Conservation (phyloP, 352 stramenopile genomes). For the Phytophthora foliorum region DNA sequence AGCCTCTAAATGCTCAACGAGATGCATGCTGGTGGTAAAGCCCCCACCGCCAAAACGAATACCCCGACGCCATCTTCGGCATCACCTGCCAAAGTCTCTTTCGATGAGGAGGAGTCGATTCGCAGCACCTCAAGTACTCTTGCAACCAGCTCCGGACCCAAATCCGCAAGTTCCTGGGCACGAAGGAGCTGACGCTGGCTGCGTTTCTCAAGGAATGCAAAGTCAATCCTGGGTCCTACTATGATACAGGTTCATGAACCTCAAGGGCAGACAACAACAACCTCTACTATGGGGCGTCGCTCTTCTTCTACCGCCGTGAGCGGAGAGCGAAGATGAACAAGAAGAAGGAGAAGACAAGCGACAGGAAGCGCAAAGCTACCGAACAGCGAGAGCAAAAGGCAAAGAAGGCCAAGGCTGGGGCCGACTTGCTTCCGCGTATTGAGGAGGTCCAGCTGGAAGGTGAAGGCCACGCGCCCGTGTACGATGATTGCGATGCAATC, state of each 20-base stretch:
- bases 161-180: slow-evolving; percentile 51
- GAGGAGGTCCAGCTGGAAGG: slow-evolving; percentile 39
- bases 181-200: slow-evolving; percentile 55
- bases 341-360: slow-evolving; percentile 18
- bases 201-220: slow-evolving; percentile 45
- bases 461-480: slow-evolving; percentile 46
- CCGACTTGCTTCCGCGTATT: slow-evolving; percentile 44
- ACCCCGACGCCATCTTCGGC: not conserved
- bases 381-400: slow-evolving; percentile 16
- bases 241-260: slow-evolving; percentile 56
- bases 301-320: slow-evolving; percentile 51
- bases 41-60: not conserved
- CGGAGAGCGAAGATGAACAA: slow-evolving; percentile 15
- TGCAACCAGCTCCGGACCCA: slow-evolving; percentile 51
- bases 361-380: slow-evolving; percentile 26
- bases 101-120: slow-evolving; percentile 11
- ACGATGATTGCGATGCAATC: slow-evolving; percentile 61
- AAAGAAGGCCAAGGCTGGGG: slow-evolving; percentile 38
- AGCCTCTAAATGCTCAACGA: slow-evolving; percentile 1
- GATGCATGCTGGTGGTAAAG: not conserved
- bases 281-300: slow-evolving; percentile 37
- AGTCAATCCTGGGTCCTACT: slow-evolving; percentile 52
- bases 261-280: slow-evolving; percentile 47
- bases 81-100: not conserved
- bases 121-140: slow-evolving; percentile 29